These are phyloP conservation scores for Gastrodia elata DNA, from an alignment of 106 monocot species.

Conservation along the genomic window DNA sequence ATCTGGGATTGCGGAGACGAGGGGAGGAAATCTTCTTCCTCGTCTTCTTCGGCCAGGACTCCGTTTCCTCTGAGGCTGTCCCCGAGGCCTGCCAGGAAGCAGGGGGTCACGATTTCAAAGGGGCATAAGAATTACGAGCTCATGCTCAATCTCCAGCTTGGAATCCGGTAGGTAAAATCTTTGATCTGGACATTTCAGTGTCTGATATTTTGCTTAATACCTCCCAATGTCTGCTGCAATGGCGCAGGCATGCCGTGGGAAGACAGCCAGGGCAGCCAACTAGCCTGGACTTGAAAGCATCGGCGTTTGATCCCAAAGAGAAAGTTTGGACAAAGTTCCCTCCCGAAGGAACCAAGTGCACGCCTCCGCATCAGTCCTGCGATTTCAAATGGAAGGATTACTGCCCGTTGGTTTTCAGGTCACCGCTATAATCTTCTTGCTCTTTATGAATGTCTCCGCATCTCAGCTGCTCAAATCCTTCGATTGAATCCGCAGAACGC, in stretches of 20 bases:
- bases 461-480: background rate
- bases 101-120: slow-evolving; percentile 53
- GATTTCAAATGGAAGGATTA: slow-evolving; percentile 88
- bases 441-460: background rate
- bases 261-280: slow-evolving; percentile 33
- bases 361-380: slow-evolving; percentile 73
- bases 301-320: slow-evolving; percentile 68
- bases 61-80: slow-evolving; percentile 14
- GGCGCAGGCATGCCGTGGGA: slow-evolving; percentile 60
- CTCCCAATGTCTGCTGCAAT: background rate
- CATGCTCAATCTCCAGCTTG: slow-evolving; percentile 82
- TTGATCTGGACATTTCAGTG: background rate
- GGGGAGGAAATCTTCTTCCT: background rate
- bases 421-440: background rate
- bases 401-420: slow-evolving; percentile 78
- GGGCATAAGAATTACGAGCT: slow-evolving; percentile 79
- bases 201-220: background rate
- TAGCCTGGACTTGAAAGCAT: slow-evolving; percentile 53
- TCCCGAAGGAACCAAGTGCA: slow-evolving; percentile 62
- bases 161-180: slow-evolving; percentile 47
- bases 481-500: slow-evolving; percentile 24
- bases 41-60: background rate
- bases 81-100: slow-evolving; percentile 30
- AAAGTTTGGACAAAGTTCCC: slow-evolving; percentile 82
- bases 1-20: slow-evolving; percentile 24